Conservation (phyloP, 768 basidiomycete species). For the Amanita rubescens region DNA sequence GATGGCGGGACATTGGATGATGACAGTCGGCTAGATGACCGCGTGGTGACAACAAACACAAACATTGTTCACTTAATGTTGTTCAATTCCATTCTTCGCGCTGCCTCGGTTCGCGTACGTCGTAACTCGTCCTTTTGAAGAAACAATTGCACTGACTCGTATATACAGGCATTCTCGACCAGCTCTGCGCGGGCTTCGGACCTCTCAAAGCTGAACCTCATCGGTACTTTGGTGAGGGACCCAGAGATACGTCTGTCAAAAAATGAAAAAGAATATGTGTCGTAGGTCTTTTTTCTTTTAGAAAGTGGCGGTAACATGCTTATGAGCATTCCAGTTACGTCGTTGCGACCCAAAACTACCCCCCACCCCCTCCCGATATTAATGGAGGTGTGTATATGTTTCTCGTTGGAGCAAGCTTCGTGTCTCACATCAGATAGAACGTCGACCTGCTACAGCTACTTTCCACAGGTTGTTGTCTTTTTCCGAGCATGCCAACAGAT, state of each 20-base stretch:
- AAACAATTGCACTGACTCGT: background rate
- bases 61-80: constrained; percentile 24
- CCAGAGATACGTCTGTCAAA: constrained; percentile 66
- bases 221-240: constrained; percentile 66
- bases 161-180: constrained; percentile 56
- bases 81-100: constrained; percentile 46
- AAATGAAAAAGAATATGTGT: constrained; percentile 70
- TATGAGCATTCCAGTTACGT: constrained; percentile 45
- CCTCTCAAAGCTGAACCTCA: constrained; percentile 67
- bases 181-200: constrained; percentile 47
- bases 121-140: background rate
- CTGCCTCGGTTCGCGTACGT: constrained; percentile 42
- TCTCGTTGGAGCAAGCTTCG: background rate
- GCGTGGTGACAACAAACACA: constrained; percentile 3
- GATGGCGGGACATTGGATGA: constrained; percentile 80
- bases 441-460: constrained; percentile 44
- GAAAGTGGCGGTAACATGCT: background rate
- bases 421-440: constrained; percentile 32
- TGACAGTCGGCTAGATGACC: too few relatives aligned
- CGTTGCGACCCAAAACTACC: constrained; percentile 65
- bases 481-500: constrained; percentile 50
- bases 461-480: constrained; percentile 80
- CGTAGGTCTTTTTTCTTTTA: constrained; percentile 39
- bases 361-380: constrained; percentile 46
- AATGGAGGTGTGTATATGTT: constrained; percentile 46